phyloP scores from a whole-genome alignment of 192 early-diverging fungal species.

The Paraglomus brasilianum region DNA sequence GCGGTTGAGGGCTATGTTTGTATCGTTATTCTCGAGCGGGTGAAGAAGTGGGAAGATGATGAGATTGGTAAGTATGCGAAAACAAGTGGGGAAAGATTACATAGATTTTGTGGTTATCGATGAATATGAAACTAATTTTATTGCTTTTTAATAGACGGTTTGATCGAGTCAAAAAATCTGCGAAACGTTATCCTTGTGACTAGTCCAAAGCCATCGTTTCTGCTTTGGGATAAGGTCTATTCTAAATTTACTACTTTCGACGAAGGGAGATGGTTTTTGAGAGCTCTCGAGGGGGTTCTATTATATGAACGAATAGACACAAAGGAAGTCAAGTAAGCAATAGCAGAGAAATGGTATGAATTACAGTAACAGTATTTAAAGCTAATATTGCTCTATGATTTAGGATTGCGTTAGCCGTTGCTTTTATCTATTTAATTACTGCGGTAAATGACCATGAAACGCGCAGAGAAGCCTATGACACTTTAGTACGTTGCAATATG shows the following conservation, averaged over 20 bases:
- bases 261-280: conserved; percentile 70
- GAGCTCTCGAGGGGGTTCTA: conserved; percentile 52
- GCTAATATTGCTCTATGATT: not conserved
- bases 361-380: no score
- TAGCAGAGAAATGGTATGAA: not conserved
- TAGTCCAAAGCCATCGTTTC: conserved; percentile 65
- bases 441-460: conserved; percentile 41
- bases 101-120: no score
- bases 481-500: conserved; percentile 35
- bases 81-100: no score
- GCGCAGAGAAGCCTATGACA: conserved; percentile 46
- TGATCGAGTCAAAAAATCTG: conserved; percentile 31
- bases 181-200: conserved; percentile 40
- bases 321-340: conserved; percentile 35
- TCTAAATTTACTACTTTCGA: conserved; percentile 60
- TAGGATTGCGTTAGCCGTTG: conserved; percentile 44
- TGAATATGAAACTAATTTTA: not conserved
- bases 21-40: conserved; percentile 51
- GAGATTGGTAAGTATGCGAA: conserved; percentile 23
- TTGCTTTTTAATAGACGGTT: conserved; percentile 22
- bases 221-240: conserved; percentile 83
- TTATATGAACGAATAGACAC: conserved; percentile 41
- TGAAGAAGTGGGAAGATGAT: conserved; percentile 33
- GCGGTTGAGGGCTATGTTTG: conserved; percentile 66
- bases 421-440: conserved; percentile 59